These are phyloP conservation scores for Gossypium gossypioides DNA, from an alignment of 441 rosid species.

Conservation along the genomic window DNA sequence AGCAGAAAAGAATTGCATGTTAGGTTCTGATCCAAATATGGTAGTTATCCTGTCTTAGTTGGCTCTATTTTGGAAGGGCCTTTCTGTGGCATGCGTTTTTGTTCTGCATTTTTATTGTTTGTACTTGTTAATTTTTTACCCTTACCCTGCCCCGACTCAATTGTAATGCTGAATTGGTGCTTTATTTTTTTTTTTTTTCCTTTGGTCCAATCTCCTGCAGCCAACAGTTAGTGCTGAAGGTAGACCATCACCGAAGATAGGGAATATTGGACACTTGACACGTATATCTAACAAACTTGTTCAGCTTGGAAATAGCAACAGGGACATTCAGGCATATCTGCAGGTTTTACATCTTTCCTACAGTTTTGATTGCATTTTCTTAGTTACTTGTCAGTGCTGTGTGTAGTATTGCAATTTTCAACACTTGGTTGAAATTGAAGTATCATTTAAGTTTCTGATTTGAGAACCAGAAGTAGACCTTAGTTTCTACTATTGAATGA, in stretches of 20 bases:
- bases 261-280: constrained; percentile 82
- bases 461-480: neutral
- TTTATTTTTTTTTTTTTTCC: neutral
- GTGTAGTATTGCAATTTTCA: neutral
- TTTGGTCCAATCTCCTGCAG: constrained; percentile 33
- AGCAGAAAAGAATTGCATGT: constrained; percentile 46
- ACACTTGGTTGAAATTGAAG: neutral
- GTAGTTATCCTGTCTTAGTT: constrained; percentile 25
- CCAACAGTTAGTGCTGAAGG: constrained; percentile 71
- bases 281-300: constrained; percentile 78
- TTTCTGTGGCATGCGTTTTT: neutral
- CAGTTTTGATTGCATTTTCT: constrained; percentile 6
- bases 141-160: neutral
- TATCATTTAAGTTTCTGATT: neutral
- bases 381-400: neutral
- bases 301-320: constrained; percentile 59
- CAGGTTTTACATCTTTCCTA: constrained; percentile 41
- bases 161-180: neutral
- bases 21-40: constrained; percentile 47
- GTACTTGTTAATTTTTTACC: neutral
- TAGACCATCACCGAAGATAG: constrained; percentile 58
- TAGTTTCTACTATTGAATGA: neutral
- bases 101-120: neutral
- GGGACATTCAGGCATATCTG: constrained; percentile 52
- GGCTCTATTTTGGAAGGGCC: neutral